A percentile compares a stretch with the other conserved stretches of the same genome.
Evolutionary conservation across 108 stramenopile genomes (phyloP).

Genomic region (Cyclostephanos invisitatus): DNA sequence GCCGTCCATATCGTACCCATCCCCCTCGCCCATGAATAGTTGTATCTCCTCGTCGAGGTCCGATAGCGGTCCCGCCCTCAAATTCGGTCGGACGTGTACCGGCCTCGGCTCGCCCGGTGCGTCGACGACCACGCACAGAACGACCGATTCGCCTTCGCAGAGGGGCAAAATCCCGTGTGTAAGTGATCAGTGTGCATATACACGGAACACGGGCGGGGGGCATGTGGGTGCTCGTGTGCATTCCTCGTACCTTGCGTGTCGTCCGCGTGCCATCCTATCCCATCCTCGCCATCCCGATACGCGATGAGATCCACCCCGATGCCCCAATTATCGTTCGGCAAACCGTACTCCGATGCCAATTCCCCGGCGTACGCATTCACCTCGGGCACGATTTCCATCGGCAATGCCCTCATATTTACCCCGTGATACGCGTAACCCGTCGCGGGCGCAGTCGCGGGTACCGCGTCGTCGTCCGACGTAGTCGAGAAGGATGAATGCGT

Average conservation of each 20-base stretch:
- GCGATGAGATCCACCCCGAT: conserved; percentile 57
- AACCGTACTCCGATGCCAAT: conserved; percentile 12
- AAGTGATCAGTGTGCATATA: no score
- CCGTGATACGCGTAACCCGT: conserved; percentile 36
- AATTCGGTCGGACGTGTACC: conserved; percentile 36
- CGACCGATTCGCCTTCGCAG: conserved; percentile 49
- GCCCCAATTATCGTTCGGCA: conserved; percentile 33
- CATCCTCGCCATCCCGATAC: conserved; percentile 56
- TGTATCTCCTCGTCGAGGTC: conserved; percentile 48
- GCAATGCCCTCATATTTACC: conserved; percentile 33
- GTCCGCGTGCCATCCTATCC: conserved; percentile 65
- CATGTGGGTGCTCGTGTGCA: no score
- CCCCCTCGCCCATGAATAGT: conserved; percentile 47
- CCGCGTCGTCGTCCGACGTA: no score
- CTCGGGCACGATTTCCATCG: conserved; percentile 23
- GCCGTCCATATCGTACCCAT: conserved; percentile 66
- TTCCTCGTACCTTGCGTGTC: conserved; percentile 55
- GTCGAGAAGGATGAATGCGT: no score
- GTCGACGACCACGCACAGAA: conserved; percentile 50
- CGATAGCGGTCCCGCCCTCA: conserved; percentile 5
- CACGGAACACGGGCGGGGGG: no score
- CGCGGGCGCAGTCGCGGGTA: no score
- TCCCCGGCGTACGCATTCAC: conserved; percentile 17
- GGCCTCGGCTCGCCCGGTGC: conserved; percentile 32
- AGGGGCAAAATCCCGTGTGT: no score